Evolutionary conservation across 1,284 basidiomycete species (phyloP).

Genomic region (Melampsora abietis-canadensis): DNA sequence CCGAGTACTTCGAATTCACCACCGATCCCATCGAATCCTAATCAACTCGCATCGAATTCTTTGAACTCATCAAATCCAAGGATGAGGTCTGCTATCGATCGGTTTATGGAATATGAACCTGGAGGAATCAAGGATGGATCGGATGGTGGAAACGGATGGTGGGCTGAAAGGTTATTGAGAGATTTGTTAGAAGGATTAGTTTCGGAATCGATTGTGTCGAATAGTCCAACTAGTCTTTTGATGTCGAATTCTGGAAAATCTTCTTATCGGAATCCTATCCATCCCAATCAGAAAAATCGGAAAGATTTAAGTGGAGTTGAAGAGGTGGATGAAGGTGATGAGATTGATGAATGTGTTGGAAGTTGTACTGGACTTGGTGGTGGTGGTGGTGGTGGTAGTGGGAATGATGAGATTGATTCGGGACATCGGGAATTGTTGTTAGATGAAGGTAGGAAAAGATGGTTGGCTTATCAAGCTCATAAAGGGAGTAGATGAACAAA

Average conservation of each 20-base stretch:
- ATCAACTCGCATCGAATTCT: not conserved
- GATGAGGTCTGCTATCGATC: conserved; percentile 4
- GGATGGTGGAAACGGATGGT: conserved; percentile 29
- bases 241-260: not conserved
- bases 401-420: not conserved
- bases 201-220: conserved; percentile 30
- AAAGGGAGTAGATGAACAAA: not conserved
- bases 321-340: too few relatives aligned
- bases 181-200: conserved; percentile 40
- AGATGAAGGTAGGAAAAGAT: conserved; percentile 26
- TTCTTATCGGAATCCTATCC: not conserved
- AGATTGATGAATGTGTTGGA: too few relatives aligned
- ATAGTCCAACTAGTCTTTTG: conserved; percentile 5
- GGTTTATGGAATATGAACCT: conserved; percentile 30
- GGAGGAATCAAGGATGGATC: conserved; percentile 25
- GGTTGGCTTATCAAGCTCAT: conserved; percentile 30
- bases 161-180: conserved; percentile 35
- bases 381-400: not conserved
- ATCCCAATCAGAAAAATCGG: too few relatives aligned
- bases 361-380: not conserved
- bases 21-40: not conserved
- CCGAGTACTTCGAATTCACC: not conserved
- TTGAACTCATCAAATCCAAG: not conserved
- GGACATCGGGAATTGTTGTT: conserved; percentile 13
- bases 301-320: not conserved